phyloP scores from a whole-genome alignment of 495 filamentous ascomycete genomes.

The Podospora fimiseda region DNA sequence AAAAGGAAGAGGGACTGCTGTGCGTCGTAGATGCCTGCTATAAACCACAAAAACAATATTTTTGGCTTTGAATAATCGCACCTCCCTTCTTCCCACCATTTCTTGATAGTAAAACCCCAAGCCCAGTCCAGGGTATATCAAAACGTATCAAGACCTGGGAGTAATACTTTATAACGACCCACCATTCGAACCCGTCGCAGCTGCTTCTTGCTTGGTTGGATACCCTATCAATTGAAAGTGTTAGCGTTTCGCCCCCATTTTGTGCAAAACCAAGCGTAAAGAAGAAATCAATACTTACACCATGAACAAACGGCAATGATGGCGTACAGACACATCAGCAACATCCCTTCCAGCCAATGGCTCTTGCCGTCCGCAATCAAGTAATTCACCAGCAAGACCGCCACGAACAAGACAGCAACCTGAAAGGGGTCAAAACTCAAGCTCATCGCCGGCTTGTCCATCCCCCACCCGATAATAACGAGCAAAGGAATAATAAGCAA shows the following conservation, averaged over 20 bases:
- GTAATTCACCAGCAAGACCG: slow-evolving; percentile 76
- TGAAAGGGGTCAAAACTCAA: slow-evolving; percentile 79
- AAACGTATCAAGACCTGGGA: too few relatives aligned
- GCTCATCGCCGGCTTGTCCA: slow-evolving; percentile 62
- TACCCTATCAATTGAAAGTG: neutral
- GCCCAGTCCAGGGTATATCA: too few relatives aligned
- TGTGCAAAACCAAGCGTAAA: neutral
- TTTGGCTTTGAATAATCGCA: too few relatives aligned
- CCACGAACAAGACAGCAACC: slow-evolving; percentile 70
- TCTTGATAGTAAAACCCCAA: too few relatives aligned
- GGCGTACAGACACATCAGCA: slow-evolving; percentile 65
- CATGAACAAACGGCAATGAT: slow-evolving; percentile 60
- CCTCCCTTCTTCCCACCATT: too few relatives aligned
- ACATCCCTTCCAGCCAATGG: slow-evolving; percentile 67
- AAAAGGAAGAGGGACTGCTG: too few relatives aligned
- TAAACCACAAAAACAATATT: too few relatives aligned
- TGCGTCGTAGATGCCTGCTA: too few relatives aligned
- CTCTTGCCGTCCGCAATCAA: slow-evolving; percentile 62
- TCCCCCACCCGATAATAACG: slow-evolving; percentile 75
- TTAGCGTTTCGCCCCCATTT: neutral
- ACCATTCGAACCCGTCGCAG: neutral
- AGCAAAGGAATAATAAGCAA: slow-evolving; percentile 71
- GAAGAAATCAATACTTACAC: slow-evolving; percentile 32
- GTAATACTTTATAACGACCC: too few relatives aligned
- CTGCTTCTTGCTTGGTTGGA: neutral